Conservation (phyloP, 2,329 filamentous ascomycete species). For the Alternaria arbusti region DNA sequence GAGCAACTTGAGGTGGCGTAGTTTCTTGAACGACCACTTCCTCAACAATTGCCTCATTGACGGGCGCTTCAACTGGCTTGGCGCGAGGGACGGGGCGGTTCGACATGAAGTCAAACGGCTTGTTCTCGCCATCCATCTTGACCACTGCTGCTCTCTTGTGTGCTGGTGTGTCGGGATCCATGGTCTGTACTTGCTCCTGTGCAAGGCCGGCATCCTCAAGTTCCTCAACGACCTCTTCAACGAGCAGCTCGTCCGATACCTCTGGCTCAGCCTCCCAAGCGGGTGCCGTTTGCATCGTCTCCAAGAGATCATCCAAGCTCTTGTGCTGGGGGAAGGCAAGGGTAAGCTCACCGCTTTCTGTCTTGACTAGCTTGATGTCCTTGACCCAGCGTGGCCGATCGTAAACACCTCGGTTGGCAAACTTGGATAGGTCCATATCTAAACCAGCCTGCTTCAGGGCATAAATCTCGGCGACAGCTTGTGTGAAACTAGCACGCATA, state of each 20-base stretch:
- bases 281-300: constrained; percentile 29
- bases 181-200: constrained; percentile 22
- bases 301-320: constrained; percentile 29
- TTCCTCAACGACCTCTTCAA: constrained; percentile 27
- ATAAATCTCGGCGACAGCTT: constrained; percentile 63
- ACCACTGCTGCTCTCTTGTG: constrained; percentile 35
- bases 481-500: constrained; percentile 55
- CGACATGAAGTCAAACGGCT: constrained; percentile 47
- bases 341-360: constrained; percentile 24
- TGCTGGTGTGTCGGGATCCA: constrained; percentile 37
- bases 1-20: not conserved
- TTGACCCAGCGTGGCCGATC: constrained; percentile 35
- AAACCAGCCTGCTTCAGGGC: constrained; percentile 48
- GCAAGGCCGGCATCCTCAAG: constrained; percentile 11
- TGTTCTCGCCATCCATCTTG: constrained; percentile 37
- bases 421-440: constrained; percentile 33
- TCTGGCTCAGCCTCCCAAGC: constrained; percentile 17
- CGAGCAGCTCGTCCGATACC: constrained; percentile 24
- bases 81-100: constrained; percentile 41
- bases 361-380: constrained; percentile 33
- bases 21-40: constrained; percentile 10
- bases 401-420: constrained; percentile 38
- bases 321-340: constrained; percentile 30
- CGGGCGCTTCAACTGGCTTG: constrained; percentile 36
- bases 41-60: constrained; percentile 47